These are phyloP conservation scores for Mucor racemosus DNA, from an alignment of 371 early-diverging fungal genomes.

Conservation along the genomic window DNA sequence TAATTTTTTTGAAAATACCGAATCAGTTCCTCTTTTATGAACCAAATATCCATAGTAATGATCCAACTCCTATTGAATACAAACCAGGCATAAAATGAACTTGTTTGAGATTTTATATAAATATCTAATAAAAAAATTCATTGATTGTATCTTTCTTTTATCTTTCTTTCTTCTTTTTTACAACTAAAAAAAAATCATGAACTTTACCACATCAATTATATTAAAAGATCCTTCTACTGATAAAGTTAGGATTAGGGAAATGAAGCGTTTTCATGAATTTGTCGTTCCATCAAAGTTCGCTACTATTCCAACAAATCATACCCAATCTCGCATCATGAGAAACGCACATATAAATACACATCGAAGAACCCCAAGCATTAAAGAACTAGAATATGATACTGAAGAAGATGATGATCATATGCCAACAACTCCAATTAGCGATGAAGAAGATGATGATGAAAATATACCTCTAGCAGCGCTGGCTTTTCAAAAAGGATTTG, in stretches of 20 bases:
- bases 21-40: background rate
- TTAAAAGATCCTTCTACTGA: background rate
- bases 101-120: background rate
- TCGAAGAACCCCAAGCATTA: background rate
- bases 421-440: background rate
- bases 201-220: background rate
- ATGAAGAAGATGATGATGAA: constrained; percentile 13
- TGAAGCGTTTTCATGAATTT: background rate
- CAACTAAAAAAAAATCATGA: background rate
- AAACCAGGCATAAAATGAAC: background rate
- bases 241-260: background rate
- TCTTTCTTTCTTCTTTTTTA: background rate
- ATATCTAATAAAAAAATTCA: background rate
- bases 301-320: background rate
- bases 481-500: constrained; percentile 5
- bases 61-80: background rate
- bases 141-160: background rate
- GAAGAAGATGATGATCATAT: background rate
- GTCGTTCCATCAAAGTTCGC: constrained; percentile 2
- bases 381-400: background rate
- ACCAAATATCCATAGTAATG: background rate
- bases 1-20: background rate
- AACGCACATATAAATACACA: background rate
- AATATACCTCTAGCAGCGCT: constrained; percentile 13
- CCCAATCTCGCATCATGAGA: background rate